Percentiles rank a stretch among this genome's conserved stretches.
These are phyloP conservation scores for Talaromyces wortmannii DNA, from an alignment of 495 filamentous ascomycete species.

Conservation along the genomic window DNA sequence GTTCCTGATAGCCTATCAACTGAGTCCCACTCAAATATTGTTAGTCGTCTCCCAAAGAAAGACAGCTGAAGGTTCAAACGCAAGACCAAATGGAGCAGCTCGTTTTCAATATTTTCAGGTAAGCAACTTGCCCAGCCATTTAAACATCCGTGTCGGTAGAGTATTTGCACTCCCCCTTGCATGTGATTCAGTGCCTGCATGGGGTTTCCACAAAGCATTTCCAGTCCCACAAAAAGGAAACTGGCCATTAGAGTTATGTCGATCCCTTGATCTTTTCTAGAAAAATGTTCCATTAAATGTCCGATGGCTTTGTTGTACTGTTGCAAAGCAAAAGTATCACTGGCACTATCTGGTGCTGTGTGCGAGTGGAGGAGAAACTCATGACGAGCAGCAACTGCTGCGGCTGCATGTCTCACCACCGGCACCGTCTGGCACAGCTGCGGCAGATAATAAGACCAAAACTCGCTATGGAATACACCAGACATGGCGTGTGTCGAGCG, in stretches of 20 bases:
- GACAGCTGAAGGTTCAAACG: slow-evolving; percentile 14
- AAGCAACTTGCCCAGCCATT: background rate
- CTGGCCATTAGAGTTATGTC: slow-evolving; percentile 15
- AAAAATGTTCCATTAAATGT: slow-evolving; percentile 13
- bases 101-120: slow-evolving; percentile 1
- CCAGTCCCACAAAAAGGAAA: slow-evolving; percentile 18
- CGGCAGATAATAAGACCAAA: slow-evolving; percentile 47
- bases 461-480: slow-evolving; percentile 53
- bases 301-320: slow-evolving; percentile 53
- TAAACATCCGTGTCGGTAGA: background rate
- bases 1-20: background rate
- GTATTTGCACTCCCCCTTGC: slow-evolving; percentile 9
- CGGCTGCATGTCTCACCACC: slow-evolving; percentile 54
- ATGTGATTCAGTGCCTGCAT: slow-evolving; percentile 15
- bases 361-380: slow-evolving; percentile 20
- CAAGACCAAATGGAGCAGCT: slow-evolving; percentile 10
- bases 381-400: slow-evolving; percentile 55
- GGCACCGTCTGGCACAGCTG: slow-evolving; percentile 52
- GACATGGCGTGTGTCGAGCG: slow-evolving; percentile 27
- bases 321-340: slow-evolving; percentile 30
- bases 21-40: background rate
- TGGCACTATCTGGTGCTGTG: background rate
- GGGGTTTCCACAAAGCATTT: slow-evolving; percentile 15
- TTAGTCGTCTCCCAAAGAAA: slow-evolving; percentile 7
- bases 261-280: background rate